phyloP scores from a whole-genome alignment of 192 early-diverging fungal genomes.

The Coemansia sp. region DNA sequence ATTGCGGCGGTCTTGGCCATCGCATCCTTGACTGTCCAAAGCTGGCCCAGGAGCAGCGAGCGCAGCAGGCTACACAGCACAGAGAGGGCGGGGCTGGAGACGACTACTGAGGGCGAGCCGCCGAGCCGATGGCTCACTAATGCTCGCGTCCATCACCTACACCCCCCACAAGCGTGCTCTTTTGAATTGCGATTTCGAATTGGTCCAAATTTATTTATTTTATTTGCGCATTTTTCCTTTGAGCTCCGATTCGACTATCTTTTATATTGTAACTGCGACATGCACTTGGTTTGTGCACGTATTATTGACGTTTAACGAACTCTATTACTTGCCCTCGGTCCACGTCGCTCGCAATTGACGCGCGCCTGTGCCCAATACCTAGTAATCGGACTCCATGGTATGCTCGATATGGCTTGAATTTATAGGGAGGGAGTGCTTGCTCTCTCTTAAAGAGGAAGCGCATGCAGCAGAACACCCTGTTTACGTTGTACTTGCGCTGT shows the following conservation, averaged over 20 bases:
- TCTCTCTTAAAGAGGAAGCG: neutral
- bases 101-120: conserved; percentile 19
- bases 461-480: neutral
- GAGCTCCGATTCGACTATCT: neutral
- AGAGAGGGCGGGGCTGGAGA: conserved; percentile 30
- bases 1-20: conserved; percentile 95
- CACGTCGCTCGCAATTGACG: neutral
- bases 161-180: no score
- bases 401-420: neutral
- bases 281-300: no score
- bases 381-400: neutral
- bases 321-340: neutral
- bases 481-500: neutral
- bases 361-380: neutral
- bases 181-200: conserved; percentile 6
- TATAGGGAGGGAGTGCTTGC: neutral
- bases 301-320: neutral
- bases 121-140: conserved; percentile 7
- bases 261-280: neutral
- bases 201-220: no score
- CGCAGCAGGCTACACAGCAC: conserved; percentile 35
- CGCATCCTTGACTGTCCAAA: conserved; percentile 86
- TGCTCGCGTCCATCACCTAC: no score
- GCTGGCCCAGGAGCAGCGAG: conserved; percentile 66
- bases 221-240: neutral